Evolutionary conservation across 2,329 filamentous ascomycete species (phyloP), one percentile per base, ranked within the genome.

Genomic region (Apiospora malaysiana): DNA sequence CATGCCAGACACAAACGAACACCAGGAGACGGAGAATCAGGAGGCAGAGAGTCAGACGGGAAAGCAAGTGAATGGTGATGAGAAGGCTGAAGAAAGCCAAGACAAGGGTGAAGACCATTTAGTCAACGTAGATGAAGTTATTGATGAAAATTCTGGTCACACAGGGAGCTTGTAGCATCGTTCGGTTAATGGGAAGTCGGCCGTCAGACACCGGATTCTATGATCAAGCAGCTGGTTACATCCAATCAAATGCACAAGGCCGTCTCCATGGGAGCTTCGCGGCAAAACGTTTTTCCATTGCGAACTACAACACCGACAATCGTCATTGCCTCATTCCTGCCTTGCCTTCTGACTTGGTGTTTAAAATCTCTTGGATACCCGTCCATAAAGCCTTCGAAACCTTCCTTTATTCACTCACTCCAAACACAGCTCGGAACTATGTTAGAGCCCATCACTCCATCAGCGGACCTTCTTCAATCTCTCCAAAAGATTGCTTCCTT

Each of bases 401-500:
- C 21, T 47, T 47, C 45, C 21, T 47, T 47, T 47, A 47, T 47
- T n/a, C 5, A 5, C 7, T n/a, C 18, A n/a, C 16, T 37, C 51
- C 51, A 27, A 37, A 37, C 14, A 37, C 51, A 25, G 21, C 21
- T 21, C 25, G 51, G 51, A 59, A 59, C 23, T 37, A 59, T 59
- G 51, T n/a, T 21, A n/a, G 25, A 59, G 4, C 25, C 49, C 23
- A 27, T 59, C 14, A 37, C 25, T 37, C 51, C 51, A 37, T 59
- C 51, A 37, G 7, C 14, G 32, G 27, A 59, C 2, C 51, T 59
- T 16, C 51, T 37, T 12, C 16, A 59, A 14, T 12, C 10, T 59
- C 51, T 59, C 27, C 51, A 59, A 59, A 59, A 25, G 27, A 21
- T 59, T 59, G 51, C 51, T 9, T 59, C 51, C 25, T 59, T 59